These are phyloP conservation scores for Ceratobasidium theobromae DNA, from an alignment of 1,284 basidiomycete species.

Conservation along the genomic window DNA sequence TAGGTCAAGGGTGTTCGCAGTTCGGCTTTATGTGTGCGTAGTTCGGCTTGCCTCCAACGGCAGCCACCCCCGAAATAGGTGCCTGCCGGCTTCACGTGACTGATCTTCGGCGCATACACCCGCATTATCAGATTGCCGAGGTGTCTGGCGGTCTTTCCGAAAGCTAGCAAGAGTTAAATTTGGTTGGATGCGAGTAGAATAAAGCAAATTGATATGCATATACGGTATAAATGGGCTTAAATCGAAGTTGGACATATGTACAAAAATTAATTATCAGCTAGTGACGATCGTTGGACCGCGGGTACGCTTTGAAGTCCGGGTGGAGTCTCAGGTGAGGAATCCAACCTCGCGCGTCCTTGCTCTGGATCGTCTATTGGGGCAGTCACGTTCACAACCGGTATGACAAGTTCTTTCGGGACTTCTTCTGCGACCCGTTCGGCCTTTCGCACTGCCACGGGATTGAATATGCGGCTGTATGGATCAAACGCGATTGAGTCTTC, in stretches of 20 bases:
- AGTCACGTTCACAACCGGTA: neutral
- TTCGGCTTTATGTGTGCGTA: constrained; percentile 19
- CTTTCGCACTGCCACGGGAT: neutral
- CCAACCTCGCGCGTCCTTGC: neutral
- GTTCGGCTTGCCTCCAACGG: neutral
- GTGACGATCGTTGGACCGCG: too few relatives aligned
- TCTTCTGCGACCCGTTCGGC: neutral
- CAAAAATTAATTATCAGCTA: too few relatives aligned
- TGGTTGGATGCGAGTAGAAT: too few relatives aligned
- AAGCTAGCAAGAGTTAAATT: too few relatives aligned
- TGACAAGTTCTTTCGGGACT: neutral
- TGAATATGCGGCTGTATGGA: neutral
- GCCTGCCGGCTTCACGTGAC: constrained; percentile 14
- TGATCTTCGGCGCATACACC: constrained; percentile 13
- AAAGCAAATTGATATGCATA: too few relatives aligned
- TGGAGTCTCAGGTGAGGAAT: neutral
- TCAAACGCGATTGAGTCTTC: neutral
- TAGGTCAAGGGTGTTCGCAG: neutral
- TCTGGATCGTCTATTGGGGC: neutral
- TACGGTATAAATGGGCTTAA: too few relatives aligned
- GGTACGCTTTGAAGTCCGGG: constrained; percentile 5
- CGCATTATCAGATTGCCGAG: too few relatives aligned
- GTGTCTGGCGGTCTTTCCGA: too few relatives aligned
- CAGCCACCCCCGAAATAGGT: too few relatives aligned
- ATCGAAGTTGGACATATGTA: too few relatives aligned